Conservation (phyloP, 306 rosid species). For the Cucurbita pepo region DNA sequence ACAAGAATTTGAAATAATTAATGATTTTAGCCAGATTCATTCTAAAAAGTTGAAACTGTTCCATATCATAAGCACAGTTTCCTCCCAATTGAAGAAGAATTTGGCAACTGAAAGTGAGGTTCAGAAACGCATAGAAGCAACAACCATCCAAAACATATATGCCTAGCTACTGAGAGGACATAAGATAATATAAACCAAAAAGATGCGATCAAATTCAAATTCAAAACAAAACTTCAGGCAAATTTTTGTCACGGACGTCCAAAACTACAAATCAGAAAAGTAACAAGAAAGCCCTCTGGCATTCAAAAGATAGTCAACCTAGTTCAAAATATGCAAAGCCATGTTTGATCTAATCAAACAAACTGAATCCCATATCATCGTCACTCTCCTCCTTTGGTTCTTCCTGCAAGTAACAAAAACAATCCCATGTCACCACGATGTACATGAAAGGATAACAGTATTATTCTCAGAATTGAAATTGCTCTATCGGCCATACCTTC, state of each 20-base stretch:
- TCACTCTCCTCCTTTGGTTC: constrained; percentile 55
- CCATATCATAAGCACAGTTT: too few relatives aligned
- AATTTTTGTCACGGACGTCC: not conserved
- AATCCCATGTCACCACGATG: not conserved
- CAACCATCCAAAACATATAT: not conserved
- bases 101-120: too few relatives aligned
- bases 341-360: constrained; percentile 28
- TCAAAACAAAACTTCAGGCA: not conserved
- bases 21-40: too few relatives aligned
- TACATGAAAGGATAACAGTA: too few relatives aligned
- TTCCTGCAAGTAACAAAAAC: constrained; percentile 16
- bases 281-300: not conserved
- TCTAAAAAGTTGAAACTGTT: too few relatives aligned
- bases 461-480: not conserved
- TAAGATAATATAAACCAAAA: not conserved
- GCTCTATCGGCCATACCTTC: constrained; percentile 29
- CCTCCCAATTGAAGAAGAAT: too few relatives aligned
- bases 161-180: not conserved
- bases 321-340: not conserved
- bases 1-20: too few relatives aligned
- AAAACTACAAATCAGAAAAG: not conserved
- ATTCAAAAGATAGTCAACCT: not conserved
- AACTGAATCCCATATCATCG: constrained; percentile 48
- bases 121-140: not conserved
- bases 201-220: not conserved